Evolutionary conservation across 2,329 filamentous ascomycete genomes (phyloP), one percentile per base, ranked within the genome.

Genomic region (Metarhizium guizhouense): DNA sequence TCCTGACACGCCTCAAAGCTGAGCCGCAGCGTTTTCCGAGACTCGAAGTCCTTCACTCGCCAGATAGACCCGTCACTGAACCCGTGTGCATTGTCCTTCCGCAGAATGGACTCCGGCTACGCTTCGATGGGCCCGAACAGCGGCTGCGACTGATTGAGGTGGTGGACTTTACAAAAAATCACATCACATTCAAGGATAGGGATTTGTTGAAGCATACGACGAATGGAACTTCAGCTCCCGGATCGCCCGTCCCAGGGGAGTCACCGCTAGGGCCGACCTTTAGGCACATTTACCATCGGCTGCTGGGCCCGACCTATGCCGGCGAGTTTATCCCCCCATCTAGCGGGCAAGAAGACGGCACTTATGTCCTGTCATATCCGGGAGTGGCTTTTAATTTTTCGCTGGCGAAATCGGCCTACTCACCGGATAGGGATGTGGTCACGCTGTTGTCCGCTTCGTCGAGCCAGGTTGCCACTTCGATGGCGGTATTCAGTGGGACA

Each of bases 91-190:
- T 97, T 55, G 79, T 79, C 18, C 81, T 99, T 4, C 88, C 92
- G 1, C 80, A 83, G 3, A 99, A 97, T 72, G 94, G 94, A 32
- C 71, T 99, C 34, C 87, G 93, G 13, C 75, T 99, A 54, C 90
- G 90, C 47, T 99, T 99, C 67, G 94, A 99, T 67, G 94, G 92
- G 0, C 85, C 89, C 4, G 92, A 97, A 65, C 94, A 99, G 71
- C 84, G 93, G 40, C 76, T 99, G 47, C 88, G 94, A 3, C 75
- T 99, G 58, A 90, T 99, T 62, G 94, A 99, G 70, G 84, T 97
- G 7, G 73, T 90, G 54, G 91, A 97, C 72, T 96, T 99, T 67
- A 85, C 87, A 50, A 94, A 90, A 69, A 90, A 85, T 59, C 82
- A 85, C 59, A 83, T 97, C 59, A 84, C 86, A 18, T 95, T 96